Base-by-base conservation (phyloP, 2,329 filamentous ascomycete species). In the Tothia fuscella region DNA sequence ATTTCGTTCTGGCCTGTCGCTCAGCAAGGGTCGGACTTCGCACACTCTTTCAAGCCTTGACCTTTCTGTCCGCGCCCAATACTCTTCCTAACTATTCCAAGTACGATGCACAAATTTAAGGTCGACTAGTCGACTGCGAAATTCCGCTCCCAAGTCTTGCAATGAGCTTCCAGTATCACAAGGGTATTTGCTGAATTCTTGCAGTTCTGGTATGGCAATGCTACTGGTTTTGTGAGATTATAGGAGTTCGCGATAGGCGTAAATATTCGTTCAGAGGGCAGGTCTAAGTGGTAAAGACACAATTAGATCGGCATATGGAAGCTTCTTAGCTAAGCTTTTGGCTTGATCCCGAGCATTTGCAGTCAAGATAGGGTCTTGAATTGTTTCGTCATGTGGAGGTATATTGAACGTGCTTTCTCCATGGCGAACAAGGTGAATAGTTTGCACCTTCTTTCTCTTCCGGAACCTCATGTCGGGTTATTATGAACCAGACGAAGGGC, bases 341-440 rank as follows among this genome's bases (percentile, higher is more conserved):
- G 34, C 34, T 31, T 43, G 41, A 14, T 16, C n/a, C 17, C 25
- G 9, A 2, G 32, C 41, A 5, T 12, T 26, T 10, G 12, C 14
- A 13, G 41, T 34, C 16, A 43, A 25, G 22, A 26, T 19, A 13
- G 41, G 41, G 30, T 43, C 41, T 7, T 24, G 5, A 14, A 28
- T 30, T 9, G 14, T 17, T 6, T 17, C 25, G 19, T 43, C 41
- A 28, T 37, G 31, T 16, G 41, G 31, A n/a, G 41, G 14, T 13
- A 43, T 28, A 26, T 43, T 43, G 25, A 22, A 31, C 4, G 14
- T 31, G 17, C 32, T 37, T 21, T 43, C 20, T 12, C 26, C 33
- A 38, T 43, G 41, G 5, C 41, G 41, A 24, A 43, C 31, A 28
- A 43, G 31, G 14, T 36, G 33, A 20, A 43, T 43, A 17, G 22